Percentiles rank a stretch among this genome's conserved stretches.
Conservation (phyloP, 192 early-diverging fungal genomes). For the Dispira parvispora region DNA sequence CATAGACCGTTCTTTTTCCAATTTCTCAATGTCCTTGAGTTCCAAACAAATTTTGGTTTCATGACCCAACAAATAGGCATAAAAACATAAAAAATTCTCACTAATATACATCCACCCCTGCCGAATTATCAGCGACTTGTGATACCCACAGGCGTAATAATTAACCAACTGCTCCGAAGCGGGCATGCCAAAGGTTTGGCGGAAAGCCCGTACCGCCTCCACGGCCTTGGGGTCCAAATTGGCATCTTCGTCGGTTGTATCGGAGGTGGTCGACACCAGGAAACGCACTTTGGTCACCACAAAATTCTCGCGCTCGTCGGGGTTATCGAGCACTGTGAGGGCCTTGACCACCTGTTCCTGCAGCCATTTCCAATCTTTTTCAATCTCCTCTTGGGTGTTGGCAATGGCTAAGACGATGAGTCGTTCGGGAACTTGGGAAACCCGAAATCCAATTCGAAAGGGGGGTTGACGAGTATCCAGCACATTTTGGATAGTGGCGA, state of each 20-base stretch:
- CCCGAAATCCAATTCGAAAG: slow-evolving; percentile 69
- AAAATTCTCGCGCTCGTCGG: slow-evolving; percentile 67
- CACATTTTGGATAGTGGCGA: slow-evolving; percentile 91
- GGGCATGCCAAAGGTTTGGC: slow-evolving; percentile 69
- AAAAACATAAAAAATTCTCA: slow-evolving; percentile 84
- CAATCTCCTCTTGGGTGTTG: slow-evolving; percentile 66
- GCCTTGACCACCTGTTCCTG: slow-evolving; percentile 57
- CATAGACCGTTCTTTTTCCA: slow-evolving; percentile 78
- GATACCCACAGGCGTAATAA: slow-evolving; percentile 88
- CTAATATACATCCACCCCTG: slow-evolving; percentile 98
- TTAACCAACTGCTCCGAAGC: slow-evolving; percentile 76
- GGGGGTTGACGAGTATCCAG: slow-evolving; percentile 85
- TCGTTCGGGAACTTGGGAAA: slow-evolving; percentile 29
- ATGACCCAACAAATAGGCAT: slow-evolving; percentile 81
- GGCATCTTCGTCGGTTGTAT: slow-evolving; percentile 38
- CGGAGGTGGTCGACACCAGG: slow-evolving; percentile 63
- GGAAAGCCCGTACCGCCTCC: slow-evolving; percentile 71
- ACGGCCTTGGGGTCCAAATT: slow-evolving; percentile 75
- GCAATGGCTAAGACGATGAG: slow-evolving; percentile 73
- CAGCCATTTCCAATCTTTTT: slow-evolving; percentile 83
- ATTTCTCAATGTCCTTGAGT: slow-evolving; percentile 79
- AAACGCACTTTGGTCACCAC: slow-evolving; percentile 82
- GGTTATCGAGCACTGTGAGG: slow-evolving; percentile 53
- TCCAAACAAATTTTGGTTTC: slow-evolving; percentile 87
- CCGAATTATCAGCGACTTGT: slow-evolving; percentile 54